Percentiles rank a stretch among this genome's conserved stretches.
These are phyloP conservation scores for Neonectria hederae DNA, from an alignment of 2,329 filamentous ascomycete species.

Conservation along the genomic window DNA sequence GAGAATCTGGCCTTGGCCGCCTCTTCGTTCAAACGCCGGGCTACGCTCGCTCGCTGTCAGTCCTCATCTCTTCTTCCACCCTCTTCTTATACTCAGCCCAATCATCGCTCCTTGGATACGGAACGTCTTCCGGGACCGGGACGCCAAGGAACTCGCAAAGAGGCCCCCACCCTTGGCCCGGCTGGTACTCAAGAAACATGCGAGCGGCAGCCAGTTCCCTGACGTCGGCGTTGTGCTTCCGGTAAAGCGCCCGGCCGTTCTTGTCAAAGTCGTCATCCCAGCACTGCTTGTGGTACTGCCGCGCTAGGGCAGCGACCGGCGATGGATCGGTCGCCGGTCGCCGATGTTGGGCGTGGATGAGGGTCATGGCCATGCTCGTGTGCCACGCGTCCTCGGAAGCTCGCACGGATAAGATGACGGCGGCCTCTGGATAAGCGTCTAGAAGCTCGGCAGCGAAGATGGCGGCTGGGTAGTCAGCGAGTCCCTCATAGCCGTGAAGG, in stretches of 20 bases:
- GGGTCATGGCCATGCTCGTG: not conserved
- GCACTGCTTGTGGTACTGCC: not conserved
- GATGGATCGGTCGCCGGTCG: not conserved
- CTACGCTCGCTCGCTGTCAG: not conserved
- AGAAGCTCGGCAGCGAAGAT: not conserved
- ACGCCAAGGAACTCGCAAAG: not conserved
- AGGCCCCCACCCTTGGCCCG: not conserved
- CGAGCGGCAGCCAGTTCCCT: not conserved
- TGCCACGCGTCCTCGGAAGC: constrained; percentile 9
- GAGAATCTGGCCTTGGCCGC: not conserved
- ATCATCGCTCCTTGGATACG: not conserved
- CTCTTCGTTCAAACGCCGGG: not conserved
- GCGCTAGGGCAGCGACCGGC: not conserved
- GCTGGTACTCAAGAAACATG: not conserved
- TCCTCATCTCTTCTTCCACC: not conserved
- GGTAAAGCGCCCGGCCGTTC: not conserved
- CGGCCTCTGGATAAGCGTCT: not conserved
- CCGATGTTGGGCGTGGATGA: constrained; percentile 1
- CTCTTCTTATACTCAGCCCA: not conserved
- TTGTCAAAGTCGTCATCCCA: constrained; percentile 1
- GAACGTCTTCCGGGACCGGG: not conserved
- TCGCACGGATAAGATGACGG: constrained; percentile 2
- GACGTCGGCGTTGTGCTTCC: not conserved
- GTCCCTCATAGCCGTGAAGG: not conserved
- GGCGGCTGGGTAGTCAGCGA: not conserved